Conservation (phyloP, 768 basidiomycete species). For the Tephrocybe sp. region DNA sequence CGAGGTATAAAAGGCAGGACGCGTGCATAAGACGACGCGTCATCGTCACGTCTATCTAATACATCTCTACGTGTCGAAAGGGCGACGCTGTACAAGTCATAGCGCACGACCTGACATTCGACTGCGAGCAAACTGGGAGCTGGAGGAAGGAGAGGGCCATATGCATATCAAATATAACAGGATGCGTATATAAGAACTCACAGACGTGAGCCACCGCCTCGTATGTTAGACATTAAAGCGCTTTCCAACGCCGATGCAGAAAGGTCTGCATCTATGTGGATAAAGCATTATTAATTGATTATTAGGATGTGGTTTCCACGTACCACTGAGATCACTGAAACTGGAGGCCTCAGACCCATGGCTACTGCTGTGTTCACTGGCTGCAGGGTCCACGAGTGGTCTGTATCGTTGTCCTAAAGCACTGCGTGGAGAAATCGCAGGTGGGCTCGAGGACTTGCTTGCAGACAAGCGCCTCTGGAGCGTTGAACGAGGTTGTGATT, state of each 20-base stretch:
- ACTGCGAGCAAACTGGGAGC: slow-evolving; percentile 38
- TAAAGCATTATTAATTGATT: background rate
- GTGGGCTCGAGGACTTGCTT: slow-evolving; percentile 61
- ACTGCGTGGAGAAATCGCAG: slow-evolving; percentile 53
- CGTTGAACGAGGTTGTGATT: slow-evolving; percentile 53
- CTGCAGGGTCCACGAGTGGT: slow-evolving; percentile 37
- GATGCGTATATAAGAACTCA: slow-evolving; percentile 40
- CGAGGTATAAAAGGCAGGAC: slow-evolving; percentile 1
- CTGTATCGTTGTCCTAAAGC: slow-evolving; percentile 52
- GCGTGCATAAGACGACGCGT: slow-evolving; percentile 13
- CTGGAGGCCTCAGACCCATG: slow-evolving; percentile 75
- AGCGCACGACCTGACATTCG: slow-evolving; percentile 29
- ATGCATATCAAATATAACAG: background rate
- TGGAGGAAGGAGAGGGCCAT: slow-evolving; percentile 14
- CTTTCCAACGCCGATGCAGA: slow-evolving; percentile 81
- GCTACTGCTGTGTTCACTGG: slow-evolving; percentile 57
- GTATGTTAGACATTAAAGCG: slow-evolving; percentile 73
- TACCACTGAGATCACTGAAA: slow-evolving; percentile 86
- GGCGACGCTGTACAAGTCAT: slow-evolving; percentile 2
- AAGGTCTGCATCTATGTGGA: slow-evolving; percentile 58
- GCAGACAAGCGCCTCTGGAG: slow-evolving; percentile 49
- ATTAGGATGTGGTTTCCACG: background rate
- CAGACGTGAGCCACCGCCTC: slow-evolving; percentile 65
- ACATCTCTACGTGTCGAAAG: background rate
- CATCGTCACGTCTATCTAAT: slow-evolving; percentile 4